Conservation (phyloP, 2,329 filamentous ascomycete species). For the Sarocladium strictum region DNA sequence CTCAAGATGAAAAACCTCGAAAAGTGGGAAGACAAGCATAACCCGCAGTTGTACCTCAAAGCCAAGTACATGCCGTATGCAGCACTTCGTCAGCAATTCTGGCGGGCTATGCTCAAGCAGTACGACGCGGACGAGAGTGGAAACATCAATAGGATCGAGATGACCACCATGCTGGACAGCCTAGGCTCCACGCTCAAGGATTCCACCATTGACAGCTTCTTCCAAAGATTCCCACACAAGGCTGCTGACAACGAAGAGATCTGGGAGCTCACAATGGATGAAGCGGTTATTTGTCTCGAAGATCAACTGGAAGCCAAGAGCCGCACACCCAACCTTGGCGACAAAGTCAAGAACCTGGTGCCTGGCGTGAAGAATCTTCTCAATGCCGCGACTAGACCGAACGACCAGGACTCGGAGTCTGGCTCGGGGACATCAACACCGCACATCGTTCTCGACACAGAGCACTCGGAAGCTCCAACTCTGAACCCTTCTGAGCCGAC, state of each 20-base stretch:
- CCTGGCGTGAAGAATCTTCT: slow-evolving; percentile 39
- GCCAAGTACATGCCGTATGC: slow-evolving; percentile 94
- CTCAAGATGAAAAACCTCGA: slow-evolving; percentile 87
- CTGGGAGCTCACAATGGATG: slow-evolving; percentile 76
- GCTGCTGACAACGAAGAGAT: slow-evolving; percentile 40
- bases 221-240: slow-evolving; percentile 66
- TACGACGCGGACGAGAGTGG: slow-evolving; percentile 96
- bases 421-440: slow-evolving; percentile 28
- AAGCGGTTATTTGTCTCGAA: slow-evolving; percentile 89
- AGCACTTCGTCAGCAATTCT: slow-evolving; percentile 92
- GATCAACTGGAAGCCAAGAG: slow-evolving; percentile 68
- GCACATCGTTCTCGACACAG: slow-evolving; percentile 14
- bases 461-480: slow-evolving; percentile 17
- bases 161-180: slow-evolving; percentile 83
- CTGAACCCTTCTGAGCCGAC: slow-evolving; percentile 29
- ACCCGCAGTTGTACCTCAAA: slow-evolving; percentile 70
- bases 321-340: slow-evolving; percentile 41
- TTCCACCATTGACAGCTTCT: slow-evolving; percentile 90
- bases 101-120: slow-evolving; percentile 91
- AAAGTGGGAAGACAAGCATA: slow-evolving; percentile 94
- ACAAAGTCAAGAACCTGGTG: slow-evolving; percentile 43
- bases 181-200: slow-evolving; percentile 90
- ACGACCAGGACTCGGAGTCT: slow-evolving; percentile 16
- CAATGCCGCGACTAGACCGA: slow-evolving; percentile 25
- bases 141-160: slow-evolving; percentile 73